These are phyloP conservation scores for Chaetomium strumarium DNA, from an alignment of 2,329 filamentous ascomycete species.

Conservation along the genomic window DNA sequence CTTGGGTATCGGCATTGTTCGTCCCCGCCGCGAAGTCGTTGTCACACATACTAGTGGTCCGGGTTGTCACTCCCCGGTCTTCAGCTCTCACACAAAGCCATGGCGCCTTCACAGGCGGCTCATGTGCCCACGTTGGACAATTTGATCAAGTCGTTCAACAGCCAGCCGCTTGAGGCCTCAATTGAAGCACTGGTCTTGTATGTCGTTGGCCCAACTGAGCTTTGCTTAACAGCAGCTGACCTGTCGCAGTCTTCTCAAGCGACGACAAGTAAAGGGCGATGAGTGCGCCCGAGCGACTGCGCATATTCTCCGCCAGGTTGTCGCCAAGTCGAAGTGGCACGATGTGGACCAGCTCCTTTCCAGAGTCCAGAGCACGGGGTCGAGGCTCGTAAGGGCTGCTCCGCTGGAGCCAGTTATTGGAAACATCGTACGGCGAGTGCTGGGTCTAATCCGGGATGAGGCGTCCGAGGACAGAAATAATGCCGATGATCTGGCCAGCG, in stretches of 20 bases:
- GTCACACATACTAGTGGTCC: too few species aligned
- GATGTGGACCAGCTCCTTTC: constrained; percentile 74
- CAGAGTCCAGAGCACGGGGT: constrained; percentile 72
- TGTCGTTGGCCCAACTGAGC: constrained; percentile 3
- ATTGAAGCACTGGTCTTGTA: constrained; percentile 81
- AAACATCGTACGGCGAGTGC: constrained; percentile 85
- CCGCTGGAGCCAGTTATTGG: constrained; percentile 88
- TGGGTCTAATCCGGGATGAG: constrained; percentile 88
- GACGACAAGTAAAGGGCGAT: constrained; percentile 81
- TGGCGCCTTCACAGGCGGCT: constrained; percentile 52
- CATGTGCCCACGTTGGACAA: constrained; percentile 69
- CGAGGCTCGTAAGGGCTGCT: constrained; percentile 72
- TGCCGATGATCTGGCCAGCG: constrained; percentile 50
- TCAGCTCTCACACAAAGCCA: constrained; percentile 28
- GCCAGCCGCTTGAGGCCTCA: constrained; percentile 69
- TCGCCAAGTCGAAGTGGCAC: constrained; percentile 72
- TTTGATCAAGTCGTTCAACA: constrained; percentile 74
- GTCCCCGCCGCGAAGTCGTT: neutral
- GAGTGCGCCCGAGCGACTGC: constrained; percentile 88
- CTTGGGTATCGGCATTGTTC: too few species aligned
- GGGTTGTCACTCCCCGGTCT: too few species aligned
- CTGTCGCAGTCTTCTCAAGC: constrained; percentile 67
- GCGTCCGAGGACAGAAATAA: constrained; percentile 75
- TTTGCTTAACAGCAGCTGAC: constrained; percentile 9
- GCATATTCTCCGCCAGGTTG: constrained; percentile 79